Conservation (phyloP, 108 stramenopile genomes). For the Fragilaria crotonensis region DNA sequence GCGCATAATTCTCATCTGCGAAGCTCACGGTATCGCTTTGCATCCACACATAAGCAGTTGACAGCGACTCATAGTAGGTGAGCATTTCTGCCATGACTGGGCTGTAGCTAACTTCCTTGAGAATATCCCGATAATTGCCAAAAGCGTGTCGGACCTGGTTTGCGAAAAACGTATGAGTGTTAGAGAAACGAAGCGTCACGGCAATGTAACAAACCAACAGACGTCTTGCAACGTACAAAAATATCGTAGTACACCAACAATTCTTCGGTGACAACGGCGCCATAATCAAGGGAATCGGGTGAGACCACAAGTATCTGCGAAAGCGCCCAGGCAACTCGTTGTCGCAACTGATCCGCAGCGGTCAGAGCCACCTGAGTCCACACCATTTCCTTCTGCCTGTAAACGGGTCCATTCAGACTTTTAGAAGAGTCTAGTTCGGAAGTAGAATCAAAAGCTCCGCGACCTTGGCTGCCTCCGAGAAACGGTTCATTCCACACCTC, state of each 20-base stretch:
- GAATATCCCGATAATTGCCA: conserved; percentile 65
- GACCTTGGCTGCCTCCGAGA: background rate
- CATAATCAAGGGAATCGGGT: background rate
- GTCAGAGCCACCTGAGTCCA: conserved; percentile 24
- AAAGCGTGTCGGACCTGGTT: conserved; percentile 62
- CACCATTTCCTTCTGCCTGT: conserved; percentile 5
- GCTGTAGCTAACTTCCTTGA: conserved; percentile 40
- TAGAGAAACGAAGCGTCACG: too few species aligned
- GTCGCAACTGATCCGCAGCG: conserved; percentile 38
- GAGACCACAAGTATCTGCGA: conserved; percentile 32
- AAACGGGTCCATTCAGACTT: background rate
- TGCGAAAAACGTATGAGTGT: too few species aligned
- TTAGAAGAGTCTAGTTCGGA: background rate
- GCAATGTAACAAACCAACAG: too few species aligned
- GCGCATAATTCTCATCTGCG: conserved; percentile 24
- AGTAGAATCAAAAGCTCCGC: conserved; percentile 6
- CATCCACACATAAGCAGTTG: conserved; percentile 28
- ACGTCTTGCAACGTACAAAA: too few species aligned
- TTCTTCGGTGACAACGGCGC: conserved; percentile 6
- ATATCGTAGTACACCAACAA: conserved; percentile 60
- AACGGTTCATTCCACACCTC: conserved; percentile 32
- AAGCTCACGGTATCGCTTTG: background rate
- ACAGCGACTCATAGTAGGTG: conserved; percentile 32
- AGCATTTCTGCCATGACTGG: conserved; percentile 55
- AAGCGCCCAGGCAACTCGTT: conserved; percentile 41